Evolutionary conservation across 2,329 filamentous ascomycete species (phyloP).

Genomic region (Periglandula ipomoeae): DNA sequence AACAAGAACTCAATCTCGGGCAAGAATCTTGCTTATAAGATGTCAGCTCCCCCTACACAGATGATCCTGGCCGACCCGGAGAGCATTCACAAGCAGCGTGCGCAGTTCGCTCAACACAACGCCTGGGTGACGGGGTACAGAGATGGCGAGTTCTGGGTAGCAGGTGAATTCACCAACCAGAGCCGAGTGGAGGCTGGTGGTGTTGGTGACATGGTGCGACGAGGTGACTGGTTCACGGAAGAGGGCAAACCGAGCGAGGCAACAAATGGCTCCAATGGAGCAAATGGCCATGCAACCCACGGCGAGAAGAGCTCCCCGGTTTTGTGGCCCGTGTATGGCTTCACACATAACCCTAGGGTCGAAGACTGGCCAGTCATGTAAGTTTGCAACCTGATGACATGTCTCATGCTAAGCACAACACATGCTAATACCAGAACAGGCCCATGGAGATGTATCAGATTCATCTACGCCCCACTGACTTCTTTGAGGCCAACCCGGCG

Average conservation of each 20-base stretch:
- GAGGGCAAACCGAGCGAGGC: slow-evolving; percentile 12
- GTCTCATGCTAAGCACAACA: background rate
- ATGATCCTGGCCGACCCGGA: slow-evolving; percentile 32
- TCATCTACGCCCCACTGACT: slow-evolving; percentile 32
- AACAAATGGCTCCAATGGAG: slow-evolving; percentile 3
- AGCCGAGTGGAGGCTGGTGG: slow-evolving; percentile 33
- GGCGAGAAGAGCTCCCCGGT: slow-evolving; percentile 23
- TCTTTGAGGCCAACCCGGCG: slow-evolving; percentile 37
- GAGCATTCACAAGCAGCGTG: slow-evolving; percentile 33
- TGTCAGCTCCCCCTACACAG: slow-evolving; percentile 35
- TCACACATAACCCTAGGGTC: slow-evolving; percentile 38
- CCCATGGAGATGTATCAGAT: slow-evolving; percentile 39
- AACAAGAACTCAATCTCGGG: slow-evolving; percentile 37
- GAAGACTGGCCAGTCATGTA: slow-evolving; percentile 44
- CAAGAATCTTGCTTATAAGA: slow-evolving; percentile 40
- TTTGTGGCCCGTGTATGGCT: slow-evolving; percentile 39
- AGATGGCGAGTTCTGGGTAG: slow-evolving; percentile 41
- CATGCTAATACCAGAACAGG: slow-evolving; percentile 19
- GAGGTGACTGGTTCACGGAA: slow-evolving; percentile 36
- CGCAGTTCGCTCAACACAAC: slow-evolving; percentile 35
- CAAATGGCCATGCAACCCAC: slow-evolving; percentile 1
- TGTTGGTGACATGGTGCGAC: slow-evolving; percentile 35
- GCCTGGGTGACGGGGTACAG: slow-evolving; percentile 40
- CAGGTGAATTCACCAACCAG: slow-evolving; percentile 43
- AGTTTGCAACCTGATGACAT: slow-evolving; percentile 16